Base-by-base conservation (phyloP, 805 yeast species). In the Wickerhamiella dianesei region DNA sequence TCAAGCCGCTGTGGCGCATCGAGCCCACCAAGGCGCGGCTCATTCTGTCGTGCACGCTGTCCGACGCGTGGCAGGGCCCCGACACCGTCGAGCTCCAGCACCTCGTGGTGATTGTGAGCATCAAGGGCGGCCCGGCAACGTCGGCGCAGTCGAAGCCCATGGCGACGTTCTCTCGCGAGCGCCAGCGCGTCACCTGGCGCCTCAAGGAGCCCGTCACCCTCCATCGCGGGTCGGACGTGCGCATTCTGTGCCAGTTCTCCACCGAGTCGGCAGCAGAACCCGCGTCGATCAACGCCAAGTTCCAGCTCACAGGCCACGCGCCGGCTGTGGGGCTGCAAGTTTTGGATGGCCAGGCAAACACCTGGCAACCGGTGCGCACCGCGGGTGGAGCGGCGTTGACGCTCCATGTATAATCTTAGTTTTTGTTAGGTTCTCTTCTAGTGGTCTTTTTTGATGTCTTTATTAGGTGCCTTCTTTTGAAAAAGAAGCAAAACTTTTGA, bases 81-180 rank as follows among this genome's bases (percentile, higher is more conserved):
- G 64, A 65, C 17, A 58, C 64, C 16, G 60, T 76, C 13, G 62
- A 66, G 25, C 70, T 84, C 41, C 68, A 78, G n/a, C 77, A 81
- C 54, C 64, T 82, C 45, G 69, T 74, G 36, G 70, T 82, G 4
- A 71, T 80, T 5, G 84, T 79, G 3, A 72, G 82, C 2, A 68
- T 81, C 45, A 67, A 71, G 16, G 82, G 80, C 35, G 80, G 82
- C 9, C 37, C 44, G 16, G 72, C 76, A 16, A 73, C 81, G 2
- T 67, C 78, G 18, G 96, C 96, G 0, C 78, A 87, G 51, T 82
- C 95, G 2, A 85, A 83, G 61, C 98, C 98, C 3, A 79, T 82
- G 47, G 97, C 96, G 48, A 76, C 94, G 1, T 89, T 87, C 70
- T 85, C 81, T 64, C 81, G 77, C 58, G 96, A 87, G 45, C 79